A percentile compares a stretch with the other conserved stretches of the same genome.
Evolutionary conservation across 164 flowering plant genomes (phyloP).

Genomic region (Tetrastigma voinierianum): DNA sequence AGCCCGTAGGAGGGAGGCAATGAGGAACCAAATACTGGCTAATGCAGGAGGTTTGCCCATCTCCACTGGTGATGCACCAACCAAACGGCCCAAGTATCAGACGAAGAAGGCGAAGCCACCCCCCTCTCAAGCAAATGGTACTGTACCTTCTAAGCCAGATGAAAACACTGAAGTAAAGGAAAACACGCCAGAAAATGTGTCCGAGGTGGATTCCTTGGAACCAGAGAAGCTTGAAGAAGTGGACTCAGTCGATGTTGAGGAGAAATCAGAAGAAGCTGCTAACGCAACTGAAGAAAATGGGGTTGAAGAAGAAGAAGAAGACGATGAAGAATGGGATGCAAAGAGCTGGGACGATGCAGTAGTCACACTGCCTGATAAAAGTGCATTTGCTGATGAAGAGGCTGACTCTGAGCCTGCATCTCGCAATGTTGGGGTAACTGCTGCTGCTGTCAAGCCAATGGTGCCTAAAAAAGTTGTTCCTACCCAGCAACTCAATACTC

Average conservation of each 20-base stretch:
- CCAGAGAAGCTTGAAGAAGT: conserved; percentile 46
- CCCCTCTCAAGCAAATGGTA: too few species aligned
- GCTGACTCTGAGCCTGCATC: conserved; percentile 57
- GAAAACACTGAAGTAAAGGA: conserved; percentile 40
- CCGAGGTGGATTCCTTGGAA: conserved; percentile 36
- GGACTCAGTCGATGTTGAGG: conserved; percentile 36
- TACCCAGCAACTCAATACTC: too few species aligned
- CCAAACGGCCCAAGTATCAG: conserved; percentile 73
- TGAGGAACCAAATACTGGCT: conserved; percentile 83
- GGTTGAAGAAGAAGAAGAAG: conserved; percentile 46
- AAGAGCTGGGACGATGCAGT: conserved; percentile 95
- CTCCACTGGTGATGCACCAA: conserved; percentile 30
- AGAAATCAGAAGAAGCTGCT: too few species aligned
- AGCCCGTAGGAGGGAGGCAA: conserved; percentile 69
- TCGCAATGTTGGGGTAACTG: too few species aligned
- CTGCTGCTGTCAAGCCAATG: too few species aligned
- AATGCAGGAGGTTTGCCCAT: conserved; percentile 36
- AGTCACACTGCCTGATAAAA: conserved; percentile 53
- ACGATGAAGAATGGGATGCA: conserved; percentile 95
- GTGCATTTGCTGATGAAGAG: conserved; percentile 90
- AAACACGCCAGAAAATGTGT: conserved; percentile 16
- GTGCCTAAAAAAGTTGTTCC: too few species aligned
- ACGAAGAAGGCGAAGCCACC: conserved; percentile 69
- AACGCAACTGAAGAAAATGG: conserved; percentile 43
- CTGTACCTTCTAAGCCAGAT: too few species aligned